Conservation (phyloP, 2,329 filamentous ascomycete genomes). For the Hypoxylon sp. region DNA sequence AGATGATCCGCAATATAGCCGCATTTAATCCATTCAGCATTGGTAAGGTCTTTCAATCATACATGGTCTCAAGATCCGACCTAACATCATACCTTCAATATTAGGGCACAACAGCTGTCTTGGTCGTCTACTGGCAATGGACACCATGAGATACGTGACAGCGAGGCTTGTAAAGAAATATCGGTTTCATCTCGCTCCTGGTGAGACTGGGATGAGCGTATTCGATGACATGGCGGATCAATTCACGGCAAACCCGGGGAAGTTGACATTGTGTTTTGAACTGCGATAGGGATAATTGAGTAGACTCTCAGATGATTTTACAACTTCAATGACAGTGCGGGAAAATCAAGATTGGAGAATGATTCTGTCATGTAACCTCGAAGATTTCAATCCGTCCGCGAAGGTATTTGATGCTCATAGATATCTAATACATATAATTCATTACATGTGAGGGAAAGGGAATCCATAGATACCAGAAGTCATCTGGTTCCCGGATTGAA, state of each 20-base stretch:
- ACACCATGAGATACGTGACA: slow-evolving; percentile 48
- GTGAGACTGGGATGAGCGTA: slow-evolving; percentile 56
- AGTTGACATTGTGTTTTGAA: not conserved
- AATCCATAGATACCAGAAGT: too few species aligned
- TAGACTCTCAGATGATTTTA: not conserved
- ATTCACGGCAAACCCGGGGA: not conserved
- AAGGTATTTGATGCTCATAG: too few species aligned
- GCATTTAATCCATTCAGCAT: not conserved
- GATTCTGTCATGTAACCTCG: too few species aligned
- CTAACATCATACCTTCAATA: not conserved
- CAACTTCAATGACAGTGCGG: too few species aligned
- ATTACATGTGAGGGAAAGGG: too few species aligned
- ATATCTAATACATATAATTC: too few species aligned
- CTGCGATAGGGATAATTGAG: not conserved
- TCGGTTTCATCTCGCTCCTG: slow-evolving; percentile 50
- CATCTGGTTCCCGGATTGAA: too few species aligned
- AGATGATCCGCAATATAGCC: not conserved
- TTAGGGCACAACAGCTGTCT: not conserved
- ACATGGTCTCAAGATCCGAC: not conserved
- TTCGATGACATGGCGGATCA: slow-evolving; percentile 8
- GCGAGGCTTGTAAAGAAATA: slow-evolving; percentile 47
- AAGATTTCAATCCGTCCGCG: too few species aligned
- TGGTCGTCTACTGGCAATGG: slow-evolving; percentile 51
- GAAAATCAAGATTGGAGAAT: too few species aligned
- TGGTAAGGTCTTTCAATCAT: not conserved